These are phyloP conservation scores for Neofusicoccum sp. DNA, from an alignment of 2,329 filamentous ascomycete species.

Conservation along the genomic window DNA sequence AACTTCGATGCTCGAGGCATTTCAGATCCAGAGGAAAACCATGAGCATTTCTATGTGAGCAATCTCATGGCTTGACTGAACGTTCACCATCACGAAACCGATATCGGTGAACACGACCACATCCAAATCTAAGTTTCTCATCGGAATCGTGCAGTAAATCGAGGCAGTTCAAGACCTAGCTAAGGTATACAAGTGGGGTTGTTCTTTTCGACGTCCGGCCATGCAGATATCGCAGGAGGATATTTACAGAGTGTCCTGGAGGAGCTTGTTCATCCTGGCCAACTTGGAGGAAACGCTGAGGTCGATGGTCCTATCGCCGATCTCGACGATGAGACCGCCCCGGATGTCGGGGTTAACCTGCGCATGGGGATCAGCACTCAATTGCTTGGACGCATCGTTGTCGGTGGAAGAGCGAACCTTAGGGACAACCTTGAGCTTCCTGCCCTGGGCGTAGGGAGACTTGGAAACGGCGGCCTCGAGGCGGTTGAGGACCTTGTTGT, in stretches of 20 bases:
- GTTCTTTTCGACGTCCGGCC: too few relatives aligned
- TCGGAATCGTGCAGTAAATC: too few relatives aligned
- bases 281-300: conserved; percentile 93
- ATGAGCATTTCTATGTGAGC: too few relatives aligned
- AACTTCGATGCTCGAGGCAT: too few relatives aligned
- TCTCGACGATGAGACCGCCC: conserved; percentile 91
- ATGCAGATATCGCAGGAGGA: too few relatives aligned
- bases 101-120: too few relatives aligned
- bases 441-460: conserved; percentile 84
- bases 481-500: conserved; percentile 79
- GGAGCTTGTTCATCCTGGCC: conserved; percentile 98
- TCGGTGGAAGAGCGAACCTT: conserved; percentile 53
- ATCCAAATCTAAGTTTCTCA: too few relatives aligned
- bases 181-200: too few relatives aligned
- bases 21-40: too few relatives aligned
- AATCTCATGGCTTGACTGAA: too few relatives aligned
- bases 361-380: neutral
- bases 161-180: too few relatives aligned
- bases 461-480: conserved; percentile 87
- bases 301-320: conserved; percentile 97
- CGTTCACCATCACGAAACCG: too few relatives aligned
- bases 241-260: conserved; percentile 92
- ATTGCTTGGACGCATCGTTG: conserved; percentile 20
- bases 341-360: conserved; percentile 93
- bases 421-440: conserved; percentile 97